phyloP scores from a whole-genome alignment of 768 basidiomycete species.

The Hebeloma cylindrosporum region DNA sequence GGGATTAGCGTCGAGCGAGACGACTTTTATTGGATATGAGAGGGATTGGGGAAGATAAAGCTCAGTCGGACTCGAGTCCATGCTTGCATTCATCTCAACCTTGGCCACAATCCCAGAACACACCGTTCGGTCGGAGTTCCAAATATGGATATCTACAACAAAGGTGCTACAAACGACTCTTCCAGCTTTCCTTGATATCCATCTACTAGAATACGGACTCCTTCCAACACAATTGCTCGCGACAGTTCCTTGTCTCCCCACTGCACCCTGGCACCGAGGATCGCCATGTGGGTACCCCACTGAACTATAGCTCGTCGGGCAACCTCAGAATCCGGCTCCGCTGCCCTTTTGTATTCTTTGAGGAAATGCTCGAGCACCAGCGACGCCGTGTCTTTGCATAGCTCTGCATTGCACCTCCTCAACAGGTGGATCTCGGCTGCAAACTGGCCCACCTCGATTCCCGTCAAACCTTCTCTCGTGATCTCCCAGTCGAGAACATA shows the following conservation, averaged over 20 bases:
- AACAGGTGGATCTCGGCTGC: slow-evolving; percentile 58
- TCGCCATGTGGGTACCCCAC: slow-evolving; percentile 55
- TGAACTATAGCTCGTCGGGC: slow-evolving; percentile 43
- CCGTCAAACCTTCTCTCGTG: slow-evolving; percentile 54
- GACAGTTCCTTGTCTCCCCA: slow-evolving; percentile 53
- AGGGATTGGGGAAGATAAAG: slow-evolving; percentile 75
- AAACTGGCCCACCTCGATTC: slow-evolving; percentile 63
- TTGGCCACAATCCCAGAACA: background rate
- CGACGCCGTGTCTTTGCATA: slow-evolving; percentile 34
- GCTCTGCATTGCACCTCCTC: slow-evolving; percentile 43
- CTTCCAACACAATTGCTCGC: slow-evolving; percentile 49
- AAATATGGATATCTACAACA: slow-evolving; percentile 15
- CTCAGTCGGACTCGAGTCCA: slow-evolving; percentile 67
- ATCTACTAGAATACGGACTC: slow-evolving; percentile 43
- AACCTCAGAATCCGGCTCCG: slow-evolving; percentile 26
- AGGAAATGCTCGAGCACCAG: slow-evolving; percentile 46
- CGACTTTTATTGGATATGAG: slow-evolving; percentile 84
- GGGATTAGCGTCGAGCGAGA: slow-evolving; percentile 57
- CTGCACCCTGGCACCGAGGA: slow-evolving; percentile 45
- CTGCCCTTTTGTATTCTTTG: slow-evolving; percentile 37
- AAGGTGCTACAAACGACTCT: slow-evolving; percentile 27
- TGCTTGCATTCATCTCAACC: slow-evolving; percentile 22
- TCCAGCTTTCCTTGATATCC: slow-evolving; percentile 24
- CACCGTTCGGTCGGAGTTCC: slow-evolving; percentile 25
- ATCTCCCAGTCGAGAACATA: slow-evolving; percentile 69